Evolutionary conservation across 306 rosid genomes (phyloP), one percentile per base, ranked within the genome.

Genomic region (Hippophae gyantsensis): DNA sequence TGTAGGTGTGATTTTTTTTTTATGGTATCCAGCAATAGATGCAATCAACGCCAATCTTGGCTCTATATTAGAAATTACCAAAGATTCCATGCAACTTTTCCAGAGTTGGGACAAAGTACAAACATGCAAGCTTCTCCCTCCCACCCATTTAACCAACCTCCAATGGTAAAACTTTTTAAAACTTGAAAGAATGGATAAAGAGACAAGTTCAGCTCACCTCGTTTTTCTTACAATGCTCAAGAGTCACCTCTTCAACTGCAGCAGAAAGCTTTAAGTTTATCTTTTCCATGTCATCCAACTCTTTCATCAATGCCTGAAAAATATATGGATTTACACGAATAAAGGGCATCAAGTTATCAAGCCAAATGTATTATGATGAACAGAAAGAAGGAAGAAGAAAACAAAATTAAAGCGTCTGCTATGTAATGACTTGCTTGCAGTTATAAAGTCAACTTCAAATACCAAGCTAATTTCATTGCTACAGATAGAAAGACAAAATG

Each of bases 261-360:
- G 87, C 80, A 43, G 99, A 80, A 69, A 92, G 89, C 76, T 80
- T 85, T 44, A 86, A 83, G 42, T 92, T 92, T 42, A 85, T 80
- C 82, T 88, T 92, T 69, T 92, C 99, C 96, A 88, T 92, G 73
- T 92, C 99, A 63, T 92, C 98, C 11, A 92, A 96, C 82, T 92
- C 98, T 79, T 92, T 92, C 98, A 87, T 92, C 72, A 92, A 73
- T 55, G 93, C 82, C 99, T 92, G 66, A 32, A 65, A 46, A 54
- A 51, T 54, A 52, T n/a, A 70, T 62, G 14, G 61, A 23, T 62
- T 46, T 54, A 57, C 50, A 75, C 42, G 26, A 57, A 59, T 63
- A 74, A 52, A 52, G 47, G 54, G 44, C 45, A 50, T 47, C 46
- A 9, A 5, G 9, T 40, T 52, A 52, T 12, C 43, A 59, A 12